Evolutionary conservation across 441 rosid genomes (phyloP).

Genomic region (Flueggea neowawraea): DNA sequence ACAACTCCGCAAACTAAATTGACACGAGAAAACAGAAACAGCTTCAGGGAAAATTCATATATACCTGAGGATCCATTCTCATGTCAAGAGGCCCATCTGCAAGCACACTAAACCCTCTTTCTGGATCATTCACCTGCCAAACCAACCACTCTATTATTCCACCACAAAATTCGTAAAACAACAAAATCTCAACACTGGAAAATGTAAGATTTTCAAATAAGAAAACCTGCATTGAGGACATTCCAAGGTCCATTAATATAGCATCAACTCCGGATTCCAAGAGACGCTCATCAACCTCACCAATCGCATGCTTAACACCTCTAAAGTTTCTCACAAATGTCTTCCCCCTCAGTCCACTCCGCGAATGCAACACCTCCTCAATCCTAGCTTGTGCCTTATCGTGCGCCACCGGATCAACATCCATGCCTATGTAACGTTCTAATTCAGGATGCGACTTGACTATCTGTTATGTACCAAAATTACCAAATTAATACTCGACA

Average conservation of each 20-base stretch:
- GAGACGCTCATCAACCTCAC: constrained; percentile 38
- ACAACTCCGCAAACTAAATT: too few species aligned
- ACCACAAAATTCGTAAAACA: neutral
- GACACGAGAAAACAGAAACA: too few species aligned
- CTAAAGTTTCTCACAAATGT: constrained; percentile 59
- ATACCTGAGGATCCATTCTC: constrained; percentile 96
- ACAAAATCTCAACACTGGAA: too few species aligned
- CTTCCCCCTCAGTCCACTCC: constrained; percentile 37
- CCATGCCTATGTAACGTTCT: constrained; percentile 70
- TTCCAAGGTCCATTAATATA: constrained; percentile 93
- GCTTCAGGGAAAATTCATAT: too few species aligned
- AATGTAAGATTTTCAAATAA: neutral
- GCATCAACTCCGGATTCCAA: constrained; percentile 67
- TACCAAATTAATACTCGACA: neutral
- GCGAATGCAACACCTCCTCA: constrained; percentile 25
- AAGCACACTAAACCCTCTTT: constrained; percentile 86
- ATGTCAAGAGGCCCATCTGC: constrained; percentile 93
- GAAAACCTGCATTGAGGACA: constrained; percentile 96
- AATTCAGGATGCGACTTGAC: constrained; percentile 68
- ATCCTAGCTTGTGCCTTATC: constrained; percentile 53
- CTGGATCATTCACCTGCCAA: constrained; percentile 76
- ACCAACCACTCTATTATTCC: too few species aligned
- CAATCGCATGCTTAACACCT: constrained; percentile 44
- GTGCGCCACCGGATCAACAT: constrained; percentile 86
- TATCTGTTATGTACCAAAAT: constrained; percentile 35